Evolutionary conservation across 2,329 filamentous ascomycete species (phyloP), one percentile per base, ranked within the genome.

Genomic region (Verticillium albo-atrum): DNA sequence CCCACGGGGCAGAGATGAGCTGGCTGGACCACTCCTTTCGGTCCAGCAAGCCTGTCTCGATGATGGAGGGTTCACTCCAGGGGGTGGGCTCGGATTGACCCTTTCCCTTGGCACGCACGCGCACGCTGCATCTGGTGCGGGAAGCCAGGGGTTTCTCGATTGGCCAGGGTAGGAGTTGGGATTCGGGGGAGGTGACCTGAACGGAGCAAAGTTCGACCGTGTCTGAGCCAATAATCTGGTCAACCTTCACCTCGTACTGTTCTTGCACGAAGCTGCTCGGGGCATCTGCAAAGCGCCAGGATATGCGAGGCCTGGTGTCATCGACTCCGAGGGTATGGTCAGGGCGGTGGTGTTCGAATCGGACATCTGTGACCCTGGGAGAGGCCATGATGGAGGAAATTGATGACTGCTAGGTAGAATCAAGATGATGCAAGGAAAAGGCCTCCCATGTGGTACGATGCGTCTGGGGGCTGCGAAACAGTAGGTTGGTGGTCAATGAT

Each of bases 141-240:
- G 71, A 69, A 1, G 57, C 58, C 0, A 77, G 66, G 1, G 71
- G 64, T 23, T 50, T n/a, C 2, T 71, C 52, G 1, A 37, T 69
- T 0, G 78, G 79, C 79, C 79, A 82, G 0, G 74, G 74, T 0
- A 80, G 71, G 3, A 77, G 71, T 3, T 77, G 64, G 0, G 78
- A 79, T 0, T 70, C 62, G 0, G 71, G 61, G 0, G 74, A 74
- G 14, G 72, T 71, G 60, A 70, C 64, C 37, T 67, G 58, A 54
- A 61, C 9, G 62, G 50, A 37, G 60, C 6, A 34, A 23, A 50
- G 42, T 4, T 50, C n/a, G 20, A 5, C 32, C 14, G 2, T 27
- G 7, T 47, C 23, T 0, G 54, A 60, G 2, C 62, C 60, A 7
- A 81, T 66, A 23, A 12, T 26, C n/a, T 23, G 42, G 7, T 50